Evolutionary conservation across 176 grass and related monocot genomes (phyloP), one percentile per base, ranked within the genome.

Genomic region (Zizania latifolia): DNA sequence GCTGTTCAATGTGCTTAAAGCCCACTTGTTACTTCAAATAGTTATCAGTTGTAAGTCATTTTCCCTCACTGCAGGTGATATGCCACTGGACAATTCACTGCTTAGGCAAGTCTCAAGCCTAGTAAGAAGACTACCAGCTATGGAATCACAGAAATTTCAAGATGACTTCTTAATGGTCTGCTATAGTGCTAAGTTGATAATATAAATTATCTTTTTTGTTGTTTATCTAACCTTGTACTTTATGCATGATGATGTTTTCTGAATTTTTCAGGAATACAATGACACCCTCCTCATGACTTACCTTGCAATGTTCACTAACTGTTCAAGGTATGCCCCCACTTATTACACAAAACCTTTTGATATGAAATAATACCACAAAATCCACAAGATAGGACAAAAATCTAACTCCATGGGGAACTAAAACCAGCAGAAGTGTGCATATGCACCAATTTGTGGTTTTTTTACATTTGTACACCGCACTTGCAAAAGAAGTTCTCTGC

Each of bases 61-160:
- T 46, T 67, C 19, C 78, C 56, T 24, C 24, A 57, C 40, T 84
- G 54, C 54, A 94, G 95, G 95, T 83, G 92, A 99, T 38, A 83
- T 90, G 46, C 89, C 79, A 64, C 43, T 88, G 58, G 91, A 98
- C 79, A 98, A 98, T 71, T 98, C 89, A 36, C 85, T 99, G 11
- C 86, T 98, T 66, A 89, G 94, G 65, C 95, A 99, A 94, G 91
- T 99, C 21, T 90, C 91, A 61, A 99, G 95, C 80, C 95, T 99
- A 14, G 76, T 99, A 79, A 90, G 94, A 90, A 90, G 94, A 79
- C 83, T 98, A 50, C 94, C 94, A 56, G 72, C 91, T 84, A 92
- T 98, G 78, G 94, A 94, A 44, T 94, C 89, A 5, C 86, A 98
- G 78, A 98, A 98, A 77, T 94, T 98, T 75, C 95, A 92, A 86